Conservation (phyloP, 2,329 filamentous ascomycete genomes). For the Fusarium tanahbumbuense region DNA sequence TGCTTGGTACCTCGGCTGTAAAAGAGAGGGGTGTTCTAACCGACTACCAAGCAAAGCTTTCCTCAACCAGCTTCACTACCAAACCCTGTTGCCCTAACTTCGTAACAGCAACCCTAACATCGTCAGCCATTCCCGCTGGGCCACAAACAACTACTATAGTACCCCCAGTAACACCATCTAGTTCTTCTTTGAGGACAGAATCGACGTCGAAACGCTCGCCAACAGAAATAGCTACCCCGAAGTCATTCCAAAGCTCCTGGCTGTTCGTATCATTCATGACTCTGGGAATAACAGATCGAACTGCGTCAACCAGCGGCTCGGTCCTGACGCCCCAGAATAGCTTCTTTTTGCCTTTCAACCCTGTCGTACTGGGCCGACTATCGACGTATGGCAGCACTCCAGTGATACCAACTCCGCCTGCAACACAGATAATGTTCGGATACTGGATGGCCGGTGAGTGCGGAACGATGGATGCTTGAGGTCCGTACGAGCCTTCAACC, state of each 20-base stretch:
- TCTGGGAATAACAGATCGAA: not conserved
- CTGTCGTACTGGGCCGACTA: constrained; percentile 24
- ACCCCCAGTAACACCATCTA: not conserved
- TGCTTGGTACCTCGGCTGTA: not conserved
- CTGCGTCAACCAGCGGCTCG: not conserved
- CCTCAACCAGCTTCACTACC: not conserved
- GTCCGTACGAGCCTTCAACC: constrained; percentile 46
- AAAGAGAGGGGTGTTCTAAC: not conserved
- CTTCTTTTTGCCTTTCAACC: constrained; percentile 41
- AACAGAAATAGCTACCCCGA: not conserved
- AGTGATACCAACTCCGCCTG: constrained; percentile 48
- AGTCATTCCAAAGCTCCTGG: not conserved
- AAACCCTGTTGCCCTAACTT: not conserved
- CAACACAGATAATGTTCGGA: constrained; percentile 45
- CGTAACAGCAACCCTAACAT: not conserved
- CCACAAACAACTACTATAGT: constrained; percentile 7
- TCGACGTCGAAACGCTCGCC: not conserved
- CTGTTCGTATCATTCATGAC: not conserved
- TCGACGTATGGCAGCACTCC: constrained; percentile 44
- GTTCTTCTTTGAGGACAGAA: not conserved
- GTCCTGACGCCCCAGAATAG: constrained; percentile 43
- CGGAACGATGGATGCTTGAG: constrained; percentile 5
- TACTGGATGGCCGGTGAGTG: constrained; percentile 6
- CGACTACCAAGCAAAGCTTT: constrained; percentile 5
- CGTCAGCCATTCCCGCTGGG: constrained; percentile 6